Percentiles rank a stretch among this genome's conserved stretches.
phyloP scores from a whole-genome alignment of 345 rosid genomes.

The Sisymbrium altissimum region DNA sequence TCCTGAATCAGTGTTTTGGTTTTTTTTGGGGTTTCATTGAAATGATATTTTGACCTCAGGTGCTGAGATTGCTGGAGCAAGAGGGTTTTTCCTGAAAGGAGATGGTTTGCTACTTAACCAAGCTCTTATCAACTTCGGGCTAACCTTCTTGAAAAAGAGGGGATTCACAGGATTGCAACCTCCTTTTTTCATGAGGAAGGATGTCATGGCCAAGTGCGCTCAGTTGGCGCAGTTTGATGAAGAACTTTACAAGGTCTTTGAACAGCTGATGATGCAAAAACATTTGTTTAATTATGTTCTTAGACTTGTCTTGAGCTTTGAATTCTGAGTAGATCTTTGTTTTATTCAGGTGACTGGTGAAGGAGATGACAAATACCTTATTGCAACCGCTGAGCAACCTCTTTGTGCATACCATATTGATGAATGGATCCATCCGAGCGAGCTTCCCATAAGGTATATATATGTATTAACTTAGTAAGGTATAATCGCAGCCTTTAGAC shows the following conservation, averaged over 20 bases:
- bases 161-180: conserved; percentile 73
- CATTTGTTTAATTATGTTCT: neutral
- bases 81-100: conserved; percentile 87
- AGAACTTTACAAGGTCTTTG: conserved; percentile 81
- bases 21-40: neutral
- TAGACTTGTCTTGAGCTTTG: neutral
- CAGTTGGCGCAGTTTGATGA: conserved; percentile 90
- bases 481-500: neutral
- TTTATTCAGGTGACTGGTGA: conserved; percentile 81
- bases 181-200: conserved; percentile 91
- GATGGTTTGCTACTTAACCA: conserved; percentile 85
- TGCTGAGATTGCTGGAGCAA: conserved; percentile 79
- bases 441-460: conserved; percentile 83
- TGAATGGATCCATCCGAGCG: conserved; percentile 88
- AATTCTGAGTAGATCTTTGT: neutral
- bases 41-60: conserved; percentile 41
- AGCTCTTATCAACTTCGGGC: conserved; percentile 83
- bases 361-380: conserved; percentile 90
- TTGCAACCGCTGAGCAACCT: conserved; percentile 97
- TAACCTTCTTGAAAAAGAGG: conserved; percentile 68
- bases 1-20: neutral
- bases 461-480: conserved; percentile 9
- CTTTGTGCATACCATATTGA: conserved; percentile 87
- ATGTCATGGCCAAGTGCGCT: conserved; percentile 91
- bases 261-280: neutral